phyloP scores from a whole-genome alignment of 257 asterid species.

The Solanum okadae region DNA sequence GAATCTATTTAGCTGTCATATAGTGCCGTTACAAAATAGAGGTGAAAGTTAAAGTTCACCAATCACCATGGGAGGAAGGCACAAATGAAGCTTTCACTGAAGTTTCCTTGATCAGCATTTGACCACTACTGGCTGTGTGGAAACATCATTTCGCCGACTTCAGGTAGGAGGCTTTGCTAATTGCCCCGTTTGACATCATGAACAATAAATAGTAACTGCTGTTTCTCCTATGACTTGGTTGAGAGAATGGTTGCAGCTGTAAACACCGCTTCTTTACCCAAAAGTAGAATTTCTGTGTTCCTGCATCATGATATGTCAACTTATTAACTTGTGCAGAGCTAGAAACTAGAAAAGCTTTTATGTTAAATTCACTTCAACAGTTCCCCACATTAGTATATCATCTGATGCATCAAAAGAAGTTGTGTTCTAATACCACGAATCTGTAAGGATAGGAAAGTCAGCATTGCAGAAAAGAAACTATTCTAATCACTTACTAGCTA shows the following conservation, averaged over 20 bases:
- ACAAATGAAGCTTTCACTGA: background rate
- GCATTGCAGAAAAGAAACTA: background rate
- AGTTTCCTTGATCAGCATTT: background rate
- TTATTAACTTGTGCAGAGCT: background rate
- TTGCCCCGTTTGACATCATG: background rate
- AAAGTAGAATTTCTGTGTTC: slow-evolving; percentile 21
- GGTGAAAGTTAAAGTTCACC: background rate
- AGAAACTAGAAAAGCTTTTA: background rate
- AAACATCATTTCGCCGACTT: background rate
- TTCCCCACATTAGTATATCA: background rate
- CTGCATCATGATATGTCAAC: slow-evolving; percentile 27
- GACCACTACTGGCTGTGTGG: background rate
- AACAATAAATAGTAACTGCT: background rate
- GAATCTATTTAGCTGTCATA: background rate
- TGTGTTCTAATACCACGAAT: background rate
- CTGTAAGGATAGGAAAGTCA: background rate
- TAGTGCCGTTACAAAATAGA: background rate
- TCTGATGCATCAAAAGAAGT: background rate
- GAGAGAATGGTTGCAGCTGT: slow-evolving; percentile 65
- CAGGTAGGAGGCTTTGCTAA: background rate
- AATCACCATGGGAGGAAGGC: background rate
- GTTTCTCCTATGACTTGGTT: slow-evolving; percentile 14
- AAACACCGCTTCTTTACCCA: slow-evolving; percentile 57
- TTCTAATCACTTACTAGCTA: background rate
- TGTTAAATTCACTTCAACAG: background rate